Percentiles rank a stretch among this genome's conserved stretches.
Conservation (phyloP, 352 stramenopile genomes). For the Phytophthora lateralis region DNA sequence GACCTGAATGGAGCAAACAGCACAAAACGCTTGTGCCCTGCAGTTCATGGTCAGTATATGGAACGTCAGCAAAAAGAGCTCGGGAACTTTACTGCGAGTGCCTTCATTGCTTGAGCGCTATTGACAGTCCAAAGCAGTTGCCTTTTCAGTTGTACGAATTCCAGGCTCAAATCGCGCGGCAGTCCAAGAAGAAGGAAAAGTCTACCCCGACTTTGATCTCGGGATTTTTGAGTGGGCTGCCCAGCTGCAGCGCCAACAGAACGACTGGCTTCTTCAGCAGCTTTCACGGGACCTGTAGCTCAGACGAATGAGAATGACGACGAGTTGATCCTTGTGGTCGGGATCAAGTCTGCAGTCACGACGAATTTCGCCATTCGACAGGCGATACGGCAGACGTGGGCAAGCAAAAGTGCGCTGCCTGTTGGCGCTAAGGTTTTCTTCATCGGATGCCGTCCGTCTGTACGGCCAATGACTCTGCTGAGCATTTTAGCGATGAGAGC, state of each 20-base stretch:
- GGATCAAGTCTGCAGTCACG: slow-evolving; percentile 48
- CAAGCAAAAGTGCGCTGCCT: slow-evolving; percentile 14
- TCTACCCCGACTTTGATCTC: slow-evolving; percentile 9
- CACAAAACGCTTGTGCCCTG: background rate
- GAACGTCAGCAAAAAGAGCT: background rate
- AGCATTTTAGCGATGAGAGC: background rate
- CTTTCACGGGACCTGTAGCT: background rate
- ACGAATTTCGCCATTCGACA: slow-evolving; percentile 35
- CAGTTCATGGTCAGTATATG: background rate
- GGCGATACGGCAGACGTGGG: slow-evolving; percentile 48
- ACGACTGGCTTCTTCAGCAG: background rate
- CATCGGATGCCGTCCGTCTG: slow-evolving; percentile 36
- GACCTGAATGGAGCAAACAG: background rate
- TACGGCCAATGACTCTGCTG: background rate
- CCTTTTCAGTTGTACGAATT: slow-evolving; percentile 7
- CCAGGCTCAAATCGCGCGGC: background rate
- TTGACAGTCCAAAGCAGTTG: background rate
- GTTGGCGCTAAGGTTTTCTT: slow-evolving; percentile 38
- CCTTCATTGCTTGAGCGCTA: slow-evolving; percentile 12
- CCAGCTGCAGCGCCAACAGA: slow-evolving; percentile 1
- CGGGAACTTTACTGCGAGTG: slow-evolving; percentile 6
- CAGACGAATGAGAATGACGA: background rate
- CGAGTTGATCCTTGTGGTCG: slow-evolving; percentile 36
- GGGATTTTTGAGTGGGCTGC: slow-evolving; percentile 5
- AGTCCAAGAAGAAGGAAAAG: slow-evolving; percentile 1